phyloP scores from a whole-genome alignment of 257 asterid genomes.

The Forsythia suspensa region DNA sequence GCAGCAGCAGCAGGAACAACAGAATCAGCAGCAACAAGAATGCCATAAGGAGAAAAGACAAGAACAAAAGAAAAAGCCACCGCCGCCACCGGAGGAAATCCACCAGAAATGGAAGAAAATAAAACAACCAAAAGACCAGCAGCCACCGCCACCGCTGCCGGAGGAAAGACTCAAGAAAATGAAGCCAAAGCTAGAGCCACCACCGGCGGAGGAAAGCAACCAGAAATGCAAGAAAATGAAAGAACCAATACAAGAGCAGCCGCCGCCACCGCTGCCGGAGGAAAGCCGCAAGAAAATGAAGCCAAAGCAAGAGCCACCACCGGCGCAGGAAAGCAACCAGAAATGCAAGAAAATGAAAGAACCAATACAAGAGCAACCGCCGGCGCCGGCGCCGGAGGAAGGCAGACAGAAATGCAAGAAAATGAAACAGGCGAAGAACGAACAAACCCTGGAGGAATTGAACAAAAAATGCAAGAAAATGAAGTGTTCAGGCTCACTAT shows the following conservation, averaged over 20 bases:
- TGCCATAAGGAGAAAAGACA: conserved; percentile 17
- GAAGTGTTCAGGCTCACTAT: conserved; percentile 79
- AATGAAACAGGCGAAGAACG: conserved; percentile 23
- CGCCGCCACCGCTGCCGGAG: neutral
- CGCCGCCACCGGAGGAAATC: conserved; percentile 7
- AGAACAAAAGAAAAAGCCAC: conserved; percentile 10
- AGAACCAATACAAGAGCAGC: conserved; percentile 8
- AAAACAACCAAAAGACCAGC: conserved; percentile 16
- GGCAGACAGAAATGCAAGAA: conserved; percentile 5
- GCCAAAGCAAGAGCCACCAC: conserved; percentile 10
- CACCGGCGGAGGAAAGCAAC: neutral
- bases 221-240: conserved; percentile 12
- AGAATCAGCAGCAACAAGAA: conserved; percentile 11
- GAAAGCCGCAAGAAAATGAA: conserved; percentile 15
- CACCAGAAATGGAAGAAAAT: conserved; percentile 5
- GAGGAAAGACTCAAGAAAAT: conserved; percentile 14
- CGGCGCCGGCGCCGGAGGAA: neutral
- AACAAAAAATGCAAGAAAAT: conserved; percentile 54
- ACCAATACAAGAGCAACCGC: conserved; percentile 9
- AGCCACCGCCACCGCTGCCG: neutral
- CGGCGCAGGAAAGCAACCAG: conserved; percentile 10
- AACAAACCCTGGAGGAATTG: conserved; percentile 31
- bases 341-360: conserved; percentile 6
- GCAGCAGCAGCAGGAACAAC: conserved; percentile 35
- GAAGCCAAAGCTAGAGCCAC: conserved; percentile 12